Base-by-base conservation (phyloP, 495 filamentous ascomycete genomes). In the Sphaerosporella brunnea region DNA sequence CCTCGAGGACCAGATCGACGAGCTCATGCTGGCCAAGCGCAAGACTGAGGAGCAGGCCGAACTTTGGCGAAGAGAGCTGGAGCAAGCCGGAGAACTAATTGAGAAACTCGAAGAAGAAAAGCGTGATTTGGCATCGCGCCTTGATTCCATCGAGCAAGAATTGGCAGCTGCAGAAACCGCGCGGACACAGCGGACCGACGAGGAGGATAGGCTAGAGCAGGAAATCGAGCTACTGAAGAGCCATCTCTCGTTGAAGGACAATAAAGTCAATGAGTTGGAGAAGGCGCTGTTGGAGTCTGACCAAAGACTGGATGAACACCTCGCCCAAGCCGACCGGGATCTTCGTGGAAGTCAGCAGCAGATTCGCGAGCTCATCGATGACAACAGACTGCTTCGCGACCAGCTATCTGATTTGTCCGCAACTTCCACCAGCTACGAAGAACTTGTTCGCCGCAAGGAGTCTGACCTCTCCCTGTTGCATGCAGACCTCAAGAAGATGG, bases 351-450 rank as follows among this genome's bases (percentile, higher is more conserved):
- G 49, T 15, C 58, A 61, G 24, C 57, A 61, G 38, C 58, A 61
- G 36, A 46, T 61, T 15, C 76, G 77, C 32, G 82, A 90, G 23
- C 71, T 94, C 3, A 53, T 75, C 2, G 78, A 75, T 4, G 88
- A 96, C 52, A 92, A 96, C 55, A 74, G 75, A 11, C 74, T 80
- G n/a, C 73, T 93, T 23, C 74, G 88, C 11, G 75, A 87, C 50
- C 85, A 95, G 53, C 73, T 97, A 32, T 72, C 79, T 0, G 81
- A 94, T 53, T 69, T 97, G 8, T 88, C 90, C 2, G 74, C 80
- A 20, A 96, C 92, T 0, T 96, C 90, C 0, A 93, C 87, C 0
- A 77, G 80, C 53, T 97, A 93, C 51, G 90, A 96, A 60, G 90
- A 95, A 56, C 73, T 95, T 43, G 77, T 97, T 15, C 68, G 84